Conservation (phyloP, 495 filamentous ascomycete species). For the Staphylotrichum longicolle region DNA sequence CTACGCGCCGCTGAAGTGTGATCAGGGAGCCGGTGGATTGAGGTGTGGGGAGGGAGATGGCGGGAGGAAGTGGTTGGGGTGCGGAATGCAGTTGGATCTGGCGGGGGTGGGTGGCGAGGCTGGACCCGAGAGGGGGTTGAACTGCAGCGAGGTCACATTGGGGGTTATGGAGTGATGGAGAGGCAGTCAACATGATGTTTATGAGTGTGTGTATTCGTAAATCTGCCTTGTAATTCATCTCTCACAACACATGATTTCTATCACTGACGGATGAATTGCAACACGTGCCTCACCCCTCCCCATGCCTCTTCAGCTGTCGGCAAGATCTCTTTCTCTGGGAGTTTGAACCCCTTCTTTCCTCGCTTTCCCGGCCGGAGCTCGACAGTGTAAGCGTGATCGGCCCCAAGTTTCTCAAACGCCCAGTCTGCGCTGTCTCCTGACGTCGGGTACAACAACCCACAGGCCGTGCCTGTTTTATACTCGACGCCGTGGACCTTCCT, state of each 20-base stretch:
- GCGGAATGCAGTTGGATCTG: too few species aligned
- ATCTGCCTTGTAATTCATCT: background rate
- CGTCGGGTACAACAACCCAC: conserved; percentile 14
- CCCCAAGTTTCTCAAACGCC: conserved; percentile 6
- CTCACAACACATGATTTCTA: too few species aligned
- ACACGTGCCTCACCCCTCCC: conserved; percentile 3
- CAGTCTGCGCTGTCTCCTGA: conserved; percentile 13
- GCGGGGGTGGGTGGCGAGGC: too few species aligned
- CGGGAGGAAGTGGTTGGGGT: too few species aligned
- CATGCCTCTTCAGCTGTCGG: conserved; percentile 13
- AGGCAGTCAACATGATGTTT: too few species aligned
- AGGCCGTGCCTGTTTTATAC: conserved; percentile 16
- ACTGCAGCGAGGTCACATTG: too few species aligned
- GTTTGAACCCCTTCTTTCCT: background rate
- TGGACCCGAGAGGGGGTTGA: too few species aligned
- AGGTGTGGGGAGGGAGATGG: too few species aligned
- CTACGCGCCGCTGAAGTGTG: too few species aligned
- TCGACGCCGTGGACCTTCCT: background rate
- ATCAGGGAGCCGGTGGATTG: too few species aligned
- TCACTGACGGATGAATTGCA: conserved; percentile 5
- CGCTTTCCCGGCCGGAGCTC: conserved; percentile 13
- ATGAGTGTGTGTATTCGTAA: background rate
- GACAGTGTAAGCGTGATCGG: conserved; percentile 10
- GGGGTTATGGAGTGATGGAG: too few species aligned
- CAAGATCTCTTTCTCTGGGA: conserved; percentile 12